Base-by-base conservation (phyloP, 192 early-diverging fungal genomes). In the Backusella tarrabulga region DNA sequence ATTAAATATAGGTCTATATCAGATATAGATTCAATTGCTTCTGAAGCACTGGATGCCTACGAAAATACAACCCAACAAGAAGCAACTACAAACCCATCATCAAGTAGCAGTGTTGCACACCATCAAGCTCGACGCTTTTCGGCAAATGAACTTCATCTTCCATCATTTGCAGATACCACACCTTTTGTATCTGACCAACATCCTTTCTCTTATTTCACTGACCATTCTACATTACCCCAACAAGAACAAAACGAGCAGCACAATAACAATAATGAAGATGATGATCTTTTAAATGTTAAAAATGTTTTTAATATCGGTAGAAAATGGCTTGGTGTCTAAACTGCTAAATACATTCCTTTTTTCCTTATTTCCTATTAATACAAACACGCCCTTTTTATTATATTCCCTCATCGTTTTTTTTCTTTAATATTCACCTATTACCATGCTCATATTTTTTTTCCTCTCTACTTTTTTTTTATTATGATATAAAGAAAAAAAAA, bases 21-120 rank as follows among this genome's bases (percentile, higher is more conserved):
- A 66, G 76, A 77, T 60, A 69, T 77, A 23, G 76, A 77, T 44
- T 77, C 76, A n/a, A 72, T 77, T 63, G 36, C 76, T 44, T 77
- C 76, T 42, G 76, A 71, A 72, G 70, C 76, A 50, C 40, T 77
- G 42, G 54, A 66, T 36, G 76, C 54, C 12, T 77, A 77, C 32
- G 76, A 70, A 42, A 72, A 71, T 66, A 66, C 69, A 63, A 40
- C 66, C 5, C 14, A 67, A 60, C 23, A 36, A 35, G 41, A 79
- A 35, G 60, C 35, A 23, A 21, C 44, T 4, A 50, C 46, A 17
- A 50, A 40, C 35, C 73, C 54, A 74, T 50, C 36, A 74, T 15
- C 41, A 34, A 26, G 42, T 29, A 26, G 42, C 17, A 26, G 42
- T 46, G 14, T 46, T 15, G 36, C 41, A 50, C 41, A 71, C 12